Base-by-base conservation (phyloP, 2,329 filamentous ascomycete species). In the Blastomyces parvus region DNA sequence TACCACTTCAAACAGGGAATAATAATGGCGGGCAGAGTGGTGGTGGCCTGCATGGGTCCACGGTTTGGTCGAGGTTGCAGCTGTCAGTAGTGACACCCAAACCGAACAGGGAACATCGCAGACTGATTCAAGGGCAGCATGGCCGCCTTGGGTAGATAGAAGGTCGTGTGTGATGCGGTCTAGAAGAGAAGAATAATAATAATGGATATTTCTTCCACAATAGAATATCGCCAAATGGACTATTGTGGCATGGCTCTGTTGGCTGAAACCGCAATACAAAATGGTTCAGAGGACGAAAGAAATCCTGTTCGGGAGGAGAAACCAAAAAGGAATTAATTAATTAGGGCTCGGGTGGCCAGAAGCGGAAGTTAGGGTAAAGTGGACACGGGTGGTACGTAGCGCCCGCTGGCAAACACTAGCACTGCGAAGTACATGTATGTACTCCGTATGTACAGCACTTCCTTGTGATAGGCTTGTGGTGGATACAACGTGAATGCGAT, bases 21-120 rank as follows among this genome's bases (percentile, higher is more conserved):
- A n/a, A n/a, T n/a, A n/a, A n/a, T 46, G 25, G 42, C 36, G 3
- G 19, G n/a, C 27, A 48, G 19, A 27, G 42, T 25, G 58, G 42
- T 25, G 58, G 58, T 59, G 58, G 58, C 58, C 46, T 59, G 58
- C 58, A 59, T 46, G 40, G 57, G 58, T 36, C 58, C 40, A 48
- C 42, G 57, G 48, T 48, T 48, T 42, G 58, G 42, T 9, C n/a
- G 42, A 59, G 58, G 58, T 59, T 50, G 58, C 58, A 59, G 58
- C 13, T 59, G 58, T 59, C 58, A 59, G 58, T 48, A 59, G 58
- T 59, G 58, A 59, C 58, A 59, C 58, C 55, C 55, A 58, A 58
- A 3, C 36, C 42, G 48, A 46, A 33, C 58, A 59, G 25, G 42
- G 58, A 48, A 59, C 25, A 38, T 33, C 19, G 58, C n/a, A 59